A percentile compares a stretch with the other conserved stretches of the same genome.
These are phyloP conservation scores for Pichia inconspicua DNA, from an alignment of 1,139 yeast genomes.

Conservation along the genomic window DNA sequence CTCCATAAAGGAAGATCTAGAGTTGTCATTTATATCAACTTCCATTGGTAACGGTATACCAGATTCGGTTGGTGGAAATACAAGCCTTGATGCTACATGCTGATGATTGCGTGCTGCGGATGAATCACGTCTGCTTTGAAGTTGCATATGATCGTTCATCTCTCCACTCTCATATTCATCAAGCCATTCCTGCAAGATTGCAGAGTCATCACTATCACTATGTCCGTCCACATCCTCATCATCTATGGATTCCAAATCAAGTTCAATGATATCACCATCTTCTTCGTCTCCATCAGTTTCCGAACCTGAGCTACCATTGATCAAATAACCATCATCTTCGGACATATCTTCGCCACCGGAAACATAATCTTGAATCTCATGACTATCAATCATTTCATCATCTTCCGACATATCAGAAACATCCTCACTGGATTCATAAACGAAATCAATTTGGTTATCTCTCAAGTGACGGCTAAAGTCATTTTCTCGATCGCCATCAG, in stretches of 20 bases:
- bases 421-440: slow-evolving; percentile 7
- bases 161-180: slow-evolving; percentile 14
- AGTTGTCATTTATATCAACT: neutral
- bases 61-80: slow-evolving; percentile 3
- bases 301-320: slow-evolving; percentile 31
- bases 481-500: neutral
- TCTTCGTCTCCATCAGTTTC: slow-evolving; percentile 42
- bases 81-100: slow-evolving; percentile 2
- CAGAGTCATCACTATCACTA: slow-evolving; percentile 17
- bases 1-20: slow-evolving; percentile 8
- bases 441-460: slow-evolving; percentile 9
- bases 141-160: slow-evolving; percentile 12
- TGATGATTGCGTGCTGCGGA: neutral
- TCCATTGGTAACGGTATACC: slow-evolving; percentile 13
- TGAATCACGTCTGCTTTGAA: slow-evolving; percentile 18
- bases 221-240: slow-evolving; percentile 12
- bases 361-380: slow-evolving; percentile 10
- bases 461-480: slow-evolving; percentile 2
- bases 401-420: slow-evolving; percentile 1
- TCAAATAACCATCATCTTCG: slow-evolving; percentile 16
- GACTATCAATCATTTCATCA: slow-evolving; percentile 21
- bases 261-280: slow-evolving; percentile 52
- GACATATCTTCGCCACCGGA: slow-evolving; percentile 9
- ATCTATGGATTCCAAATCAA: slow-evolving; percentile 23
- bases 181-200: slow-evolving; percentile 20